These are phyloP conservation scores for Boletus eberwhitei DNA, from an alignment of 768 basidiomycete genomes.

Conservation along the genomic window DNA sequence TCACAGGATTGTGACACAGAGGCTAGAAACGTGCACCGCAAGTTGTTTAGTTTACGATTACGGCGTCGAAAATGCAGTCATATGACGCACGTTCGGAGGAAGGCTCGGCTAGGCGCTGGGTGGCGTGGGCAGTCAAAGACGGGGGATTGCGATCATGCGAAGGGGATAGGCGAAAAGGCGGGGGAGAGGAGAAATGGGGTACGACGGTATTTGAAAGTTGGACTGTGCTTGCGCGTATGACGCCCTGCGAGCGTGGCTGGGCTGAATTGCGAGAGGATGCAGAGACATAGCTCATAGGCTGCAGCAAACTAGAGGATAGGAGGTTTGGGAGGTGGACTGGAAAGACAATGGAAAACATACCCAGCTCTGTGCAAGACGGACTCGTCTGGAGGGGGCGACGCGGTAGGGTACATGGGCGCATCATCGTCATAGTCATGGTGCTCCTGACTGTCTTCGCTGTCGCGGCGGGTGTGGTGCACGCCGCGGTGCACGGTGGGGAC, in stretches of 20 bases:
- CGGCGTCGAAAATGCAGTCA: slow-evolving; percentile 4
- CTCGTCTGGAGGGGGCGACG: slow-evolving; percentile 33
- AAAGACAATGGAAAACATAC: slow-evolving; percentile 34
- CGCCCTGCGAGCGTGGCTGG: slow-evolving; percentile 52
- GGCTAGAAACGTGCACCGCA: slow-evolving; percentile 24
- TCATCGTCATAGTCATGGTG: slow-evolving; percentile 7
- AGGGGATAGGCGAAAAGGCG: slow-evolving; percentile 1
- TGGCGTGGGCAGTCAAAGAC: slow-evolving; percentile 12
- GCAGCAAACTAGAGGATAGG: slow-evolving; percentile 47
- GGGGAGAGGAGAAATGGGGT: slow-evolving; percentile 13
- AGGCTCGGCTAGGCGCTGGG: slow-evolving; percentile 15
- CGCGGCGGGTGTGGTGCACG: neutral
- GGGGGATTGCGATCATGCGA: neutral
- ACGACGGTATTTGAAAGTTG: slow-evolving; percentile 53
- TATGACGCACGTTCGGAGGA: slow-evolving; percentile 25
- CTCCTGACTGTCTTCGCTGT: neutral
- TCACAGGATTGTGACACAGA: slow-evolving; percentile 28
- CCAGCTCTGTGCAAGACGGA: slow-evolving; percentile 51
- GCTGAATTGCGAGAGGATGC: slow-evolving; percentile 18
- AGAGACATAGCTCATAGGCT: slow-evolving; percentile 46
- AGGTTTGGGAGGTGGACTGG: neutral
- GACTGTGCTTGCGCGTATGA: slow-evolving; percentile 65
- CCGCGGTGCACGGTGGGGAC: neutral
- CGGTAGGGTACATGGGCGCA: slow-evolving; percentile 11
- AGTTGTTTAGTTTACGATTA: slow-evolving; percentile 9